Base-by-base conservation (phyloP, 331 rosid species). In the Ulmus americana region DNA sequence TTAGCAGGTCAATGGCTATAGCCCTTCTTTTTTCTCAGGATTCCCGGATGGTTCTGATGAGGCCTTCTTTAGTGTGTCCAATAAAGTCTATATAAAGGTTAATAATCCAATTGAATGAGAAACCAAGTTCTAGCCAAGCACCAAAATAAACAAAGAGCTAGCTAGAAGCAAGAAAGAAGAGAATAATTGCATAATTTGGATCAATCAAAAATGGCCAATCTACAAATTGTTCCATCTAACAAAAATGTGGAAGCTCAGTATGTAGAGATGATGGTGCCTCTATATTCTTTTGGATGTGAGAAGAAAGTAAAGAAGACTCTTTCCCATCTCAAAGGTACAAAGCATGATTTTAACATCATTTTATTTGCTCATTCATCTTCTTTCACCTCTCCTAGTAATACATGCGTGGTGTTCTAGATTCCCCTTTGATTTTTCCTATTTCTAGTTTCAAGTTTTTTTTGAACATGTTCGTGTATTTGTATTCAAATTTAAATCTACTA, bases 251-350 rank as follows among this genome's bases (percentile, higher is more conserved):
- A 86, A 74, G 84, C 91, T 43, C 97, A 88, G 64, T 84, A 77
- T 52, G 97, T 91, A 68, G 96, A 91, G 79, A 86, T 91, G 97
- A 86, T 78, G 86, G 96, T 91, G 72, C 96, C 96, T 22, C 84
- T 90, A 54, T 90, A 87, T 68, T 90, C 97, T 56, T 85, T 64
- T 77, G 97, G 97, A 45, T 90, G 97, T 55, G 91, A 72, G 78
- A 87, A 77, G 88, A 90, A 90, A 81, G 68, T 91, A 0, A 83
- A 85, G 87, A 90, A 90, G 71, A 35, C 81, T 46, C 79, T 90
- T 56, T 85, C 95, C 58, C 61, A 65, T 80, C 83, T 87, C 80
- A 87, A 85, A 85, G 97, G 97, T 85, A 79, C 42, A 13, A 28
- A 2, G 35, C 35, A 28, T 2, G 35, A 28, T 28, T 28, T 28